Base-by-base conservation (phyloP, 106 monocot species). In the Narthecium ossifragum region DNA sequence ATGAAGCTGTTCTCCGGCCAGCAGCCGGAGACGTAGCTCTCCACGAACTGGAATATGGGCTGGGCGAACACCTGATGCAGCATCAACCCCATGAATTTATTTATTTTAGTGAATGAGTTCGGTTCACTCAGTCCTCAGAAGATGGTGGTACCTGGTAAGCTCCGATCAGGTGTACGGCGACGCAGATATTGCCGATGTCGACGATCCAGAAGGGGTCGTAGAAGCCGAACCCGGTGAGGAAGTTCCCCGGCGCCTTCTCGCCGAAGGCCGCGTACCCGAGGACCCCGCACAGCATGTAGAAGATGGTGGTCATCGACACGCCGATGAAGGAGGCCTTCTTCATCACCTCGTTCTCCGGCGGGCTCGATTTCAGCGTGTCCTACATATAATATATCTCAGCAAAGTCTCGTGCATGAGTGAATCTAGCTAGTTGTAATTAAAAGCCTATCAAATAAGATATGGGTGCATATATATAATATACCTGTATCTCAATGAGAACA, bases 401-500 rank as follows among this genome's bases (percentile, higher is more conserved):
- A 6, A 49, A 8, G 45, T 36, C 6, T 3, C 6, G 17, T 8
- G 6, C 45, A 8, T 46, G 15, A 46, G 45, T 46, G 6, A 15
- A 3, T n/a, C 11, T 10, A 3, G 9, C 17, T 46, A 10, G 17
- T 46, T 46, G 17, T 17, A 46, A 46, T 6, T n/a, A 8, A 8
- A 10, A 17, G 6, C 17, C 17, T 8, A 8, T 17, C 17, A 10
- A 15, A 10, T 10, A 3, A 17, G 6, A 10, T 46, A 3, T 46
- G 45, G 17, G 3, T 46, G 3, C 3, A 46, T 10, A 8, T 10
- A 6, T 31, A 29, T 18, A 31, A 55, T 31, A 23, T 66, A 92
- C 92, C 84, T 92, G 84, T 31, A 92, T 92, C 69, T 92, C 88
- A 40, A 88, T 63, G 18, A 92, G 81, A 37, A 85, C 78, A 22